These are phyloP conservation scores for Pseudopyricularia javanii DNA, from an alignment of 2,329 filamentous ascomycete genomes.

Conservation along the genomic window DNA sequence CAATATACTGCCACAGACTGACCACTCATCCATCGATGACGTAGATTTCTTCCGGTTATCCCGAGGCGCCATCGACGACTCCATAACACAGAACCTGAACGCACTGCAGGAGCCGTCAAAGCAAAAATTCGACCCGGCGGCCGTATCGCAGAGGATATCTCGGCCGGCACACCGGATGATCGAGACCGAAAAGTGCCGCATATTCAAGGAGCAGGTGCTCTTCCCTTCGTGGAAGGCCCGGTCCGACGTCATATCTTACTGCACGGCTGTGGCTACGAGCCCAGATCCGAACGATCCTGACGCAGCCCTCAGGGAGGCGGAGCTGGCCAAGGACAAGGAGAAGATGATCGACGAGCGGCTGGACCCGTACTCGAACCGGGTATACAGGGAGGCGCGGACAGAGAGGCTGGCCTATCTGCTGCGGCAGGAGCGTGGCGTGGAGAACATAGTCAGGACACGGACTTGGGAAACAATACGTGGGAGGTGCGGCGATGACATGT, in stretches of 20 bases:
- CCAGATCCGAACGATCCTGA: constrained; percentile 83
- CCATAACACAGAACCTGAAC: constrained; percentile 87
- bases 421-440: constrained; percentile 63
- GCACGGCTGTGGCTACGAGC: constrained; percentile 73
- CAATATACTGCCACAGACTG: constrained; percentile 2
- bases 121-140: constrained; percentile 64
- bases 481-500: constrained; percentile 49
- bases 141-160: constrained; percentile 52
- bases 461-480: constrained; percentile 73
- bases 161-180: constrained; percentile 40
- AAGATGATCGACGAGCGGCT: constrained; percentile 74
- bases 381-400: constrained; percentile 69
- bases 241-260: constrained; percentile 78
- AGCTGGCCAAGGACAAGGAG: constrained; percentile 59
- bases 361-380: constrained; percentile 82
- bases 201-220: constrained; percentile 65
- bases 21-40: neutral
- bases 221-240: constrained; percentile 83
- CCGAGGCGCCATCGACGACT: constrained; percentile 77
- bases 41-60: constrained; percentile 85
- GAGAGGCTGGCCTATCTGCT: constrained; percentile 64
- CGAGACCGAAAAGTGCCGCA: constrained; percentile 47
- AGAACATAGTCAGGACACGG: constrained; percentile 66
- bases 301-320: constrained; percentile 52
- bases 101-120: constrained; percentile 66